Conservation (phyloP, 139 green algal species). For the Coelastrella sp. region DNA sequence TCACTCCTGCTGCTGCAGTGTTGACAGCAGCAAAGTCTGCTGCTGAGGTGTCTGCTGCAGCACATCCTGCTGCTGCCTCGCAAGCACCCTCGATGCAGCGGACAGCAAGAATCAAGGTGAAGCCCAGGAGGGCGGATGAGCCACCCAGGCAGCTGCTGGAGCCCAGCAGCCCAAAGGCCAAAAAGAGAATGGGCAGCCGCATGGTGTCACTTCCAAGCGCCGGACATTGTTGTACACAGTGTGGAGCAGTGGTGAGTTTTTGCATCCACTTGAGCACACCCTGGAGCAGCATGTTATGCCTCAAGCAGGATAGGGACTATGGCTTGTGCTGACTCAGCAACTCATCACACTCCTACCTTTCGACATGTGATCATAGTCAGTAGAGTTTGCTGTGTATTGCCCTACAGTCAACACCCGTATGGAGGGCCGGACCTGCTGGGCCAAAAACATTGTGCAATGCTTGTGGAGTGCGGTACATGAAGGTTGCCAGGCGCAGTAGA, state of each 20-base stretch:
- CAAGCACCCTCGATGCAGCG: background rate
- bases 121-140: conserved; percentile 17
- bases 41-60: background rate
- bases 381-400: background rate
- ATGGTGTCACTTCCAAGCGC: conserved; percentile 53
- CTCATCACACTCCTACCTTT: too few relatives aligned
- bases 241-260: conserved; percentile 56
- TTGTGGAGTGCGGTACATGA: conserved; percentile 82
- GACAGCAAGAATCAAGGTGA: conserved; percentile 9
- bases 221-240: conserved; percentile 64
- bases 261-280: too few relatives aligned
- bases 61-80: background rate
- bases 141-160: conserved; percentile 34
- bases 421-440: conserved; percentile 80
- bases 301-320: too few relatives aligned
- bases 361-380: too few relatives aligned
- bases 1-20: background rate
- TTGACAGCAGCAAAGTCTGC: background rate
- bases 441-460: conserved; percentile 91
- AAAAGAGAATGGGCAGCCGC: conserved; percentile 29
- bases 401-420: conserved; percentile 71
- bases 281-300: background rate
- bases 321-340: too few relatives aligned
- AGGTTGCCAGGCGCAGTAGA: conserved; percentile 62
- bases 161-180: conserved; percentile 26